phyloP scores from a whole-genome alignment of 2,329 filamentous ascomycete species.

The Alternaria panax region DNA sequence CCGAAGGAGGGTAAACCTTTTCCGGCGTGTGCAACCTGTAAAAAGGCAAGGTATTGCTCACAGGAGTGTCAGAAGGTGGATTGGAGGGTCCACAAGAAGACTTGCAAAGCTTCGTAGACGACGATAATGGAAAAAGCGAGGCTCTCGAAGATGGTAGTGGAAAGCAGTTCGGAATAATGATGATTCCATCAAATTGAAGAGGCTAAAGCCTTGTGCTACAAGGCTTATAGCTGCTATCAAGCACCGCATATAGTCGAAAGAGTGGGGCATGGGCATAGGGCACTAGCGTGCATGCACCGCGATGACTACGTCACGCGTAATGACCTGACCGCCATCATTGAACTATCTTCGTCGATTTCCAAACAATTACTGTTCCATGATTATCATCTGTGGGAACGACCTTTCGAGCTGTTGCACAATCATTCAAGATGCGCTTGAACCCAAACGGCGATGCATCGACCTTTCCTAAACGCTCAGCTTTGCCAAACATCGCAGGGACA shows the following conservation, averaged over 20 bases:
- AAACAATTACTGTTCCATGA: neutral
- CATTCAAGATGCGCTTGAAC: constrained; percentile 27
- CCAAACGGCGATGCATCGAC: constrained; percentile 25
- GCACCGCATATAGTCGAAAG: neutral
- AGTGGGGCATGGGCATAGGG: constrained; percentile 3
- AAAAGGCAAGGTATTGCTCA: constrained; percentile 19
- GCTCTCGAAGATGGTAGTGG: too few species aligned
- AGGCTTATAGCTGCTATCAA: constrained; percentile 1
- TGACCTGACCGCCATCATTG: neutral
- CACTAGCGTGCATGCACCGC: neutral
- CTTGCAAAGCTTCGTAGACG: constrained; percentile 9
- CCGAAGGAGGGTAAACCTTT: constrained; percentile 2
- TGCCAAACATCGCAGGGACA: constrained; percentile 32
- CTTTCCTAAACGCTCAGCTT: constrained; percentile 31
- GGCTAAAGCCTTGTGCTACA: neutral
- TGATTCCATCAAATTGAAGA: neutral
- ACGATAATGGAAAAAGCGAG: neutral
- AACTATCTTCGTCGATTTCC: neutral
- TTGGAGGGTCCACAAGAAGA: constrained; percentile 26
- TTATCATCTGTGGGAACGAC: neutral
- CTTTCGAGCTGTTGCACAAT: neutral
- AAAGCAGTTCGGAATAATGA: too few species aligned
- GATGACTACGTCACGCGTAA: constrained; percentile 10
- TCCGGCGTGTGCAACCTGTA: constrained; percentile 21
- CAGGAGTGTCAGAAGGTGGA: constrained; percentile 26